A percentile compares a stretch with the other conserved stretches of the same genome.
phyloP scores from a whole-genome alignment of 768 basidiomycete species.

The Amanita thiersii region DNA sequence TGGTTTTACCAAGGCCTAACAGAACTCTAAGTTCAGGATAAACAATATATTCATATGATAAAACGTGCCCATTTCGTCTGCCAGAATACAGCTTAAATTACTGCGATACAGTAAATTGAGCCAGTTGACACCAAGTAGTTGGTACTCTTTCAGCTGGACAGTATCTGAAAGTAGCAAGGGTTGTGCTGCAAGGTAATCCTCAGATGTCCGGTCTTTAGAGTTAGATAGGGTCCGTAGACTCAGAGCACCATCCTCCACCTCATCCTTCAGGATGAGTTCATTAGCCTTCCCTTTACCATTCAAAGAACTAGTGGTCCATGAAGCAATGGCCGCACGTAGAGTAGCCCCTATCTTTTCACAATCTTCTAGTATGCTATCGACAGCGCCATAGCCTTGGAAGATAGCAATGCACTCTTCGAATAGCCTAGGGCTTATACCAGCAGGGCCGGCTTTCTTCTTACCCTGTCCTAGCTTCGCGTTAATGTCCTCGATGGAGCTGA shows the following conservation, averaged over 20 bases:
- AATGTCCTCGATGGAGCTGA: constrained; percentile 66
- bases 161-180: constrained; percentile 59
- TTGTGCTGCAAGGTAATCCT: constrained; percentile 68
- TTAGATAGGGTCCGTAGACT: constrained; percentile 41
- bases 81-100: constrained; percentile 87
- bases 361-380: constrained; percentile 81
- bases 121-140: constrained; percentile 97
- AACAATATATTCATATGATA: constrained; percentile 4
- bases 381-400: constrained; percentile 77
- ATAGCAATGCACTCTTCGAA: constrained; percentile 87
- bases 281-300: constrained; percentile 32
- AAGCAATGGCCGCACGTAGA: constrained; percentile 65
- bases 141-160: constrained; percentile 90
- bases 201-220: constrained; percentile 30
- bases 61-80: constrained; percentile 94
- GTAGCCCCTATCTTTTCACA: constrained; percentile 82
- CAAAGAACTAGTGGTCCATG: constrained; percentile 50
- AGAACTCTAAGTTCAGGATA: constrained; percentile 8
- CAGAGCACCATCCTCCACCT: constrained; percentile 55
- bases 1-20: constrained; percentile 93
- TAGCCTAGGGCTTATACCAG: constrained; percentile 80
- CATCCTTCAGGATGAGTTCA: constrained; percentile 20
- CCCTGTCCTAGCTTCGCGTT: constrained; percentile 70
- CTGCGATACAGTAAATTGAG: constrained; percentile 77
- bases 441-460: constrained; percentile 78